phyloP scores from a whole-genome alignment of 2,329 filamentous ascomycete species.

The Coniosporium tulheliwenetii region DNA sequence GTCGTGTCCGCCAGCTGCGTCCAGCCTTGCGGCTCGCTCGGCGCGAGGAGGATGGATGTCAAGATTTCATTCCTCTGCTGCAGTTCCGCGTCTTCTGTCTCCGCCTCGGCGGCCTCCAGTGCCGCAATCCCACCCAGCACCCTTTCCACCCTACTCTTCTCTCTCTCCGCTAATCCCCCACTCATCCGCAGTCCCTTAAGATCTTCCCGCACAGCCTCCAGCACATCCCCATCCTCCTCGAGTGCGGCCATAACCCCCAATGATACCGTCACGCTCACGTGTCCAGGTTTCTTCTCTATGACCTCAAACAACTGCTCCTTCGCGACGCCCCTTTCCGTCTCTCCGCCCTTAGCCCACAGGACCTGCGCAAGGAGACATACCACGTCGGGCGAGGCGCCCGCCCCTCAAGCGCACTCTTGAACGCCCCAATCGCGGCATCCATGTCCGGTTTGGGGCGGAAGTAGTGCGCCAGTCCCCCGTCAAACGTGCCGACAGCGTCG shows the following conservation, averaged over 20 bases:
- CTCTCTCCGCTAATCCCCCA: constrained; percentile 43
- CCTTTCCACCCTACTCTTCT: constrained; percentile 56
- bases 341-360: constrained; percentile 75
- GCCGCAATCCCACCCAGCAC: constrained; percentile 61
- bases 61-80: constrained; percentile 45
- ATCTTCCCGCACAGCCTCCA: constrained; percentile 68
- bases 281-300: constrained; percentile 56
- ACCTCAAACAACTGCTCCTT: constrained; percentile 66
- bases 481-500: constrained; percentile 70
- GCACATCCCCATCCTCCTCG: constrained; percentile 61
- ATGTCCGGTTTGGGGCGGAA: constrained; percentile 40
- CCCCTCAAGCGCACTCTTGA: constrained; percentile 67
- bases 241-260: constrained; percentile 73
- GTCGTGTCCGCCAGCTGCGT: constrained; percentile 49
- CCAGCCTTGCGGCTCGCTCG: constrained; percentile 70
- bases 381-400: constrained; percentile 61
- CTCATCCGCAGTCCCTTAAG: constrained; percentile 57
- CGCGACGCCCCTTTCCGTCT: constrained; percentile 58
- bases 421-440: constrained; percentile 59
- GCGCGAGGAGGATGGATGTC: constrained; percentile 65
- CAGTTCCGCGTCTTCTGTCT: constrained; percentile 18
- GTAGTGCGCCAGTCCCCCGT: constrained; percentile 72
- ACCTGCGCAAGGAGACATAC: constrained; percentile 81
- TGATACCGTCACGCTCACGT: constrained; percentile 66
- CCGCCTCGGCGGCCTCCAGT: constrained; percentile 25